Evolutionary conservation across 192 early-diverging fungal species (phyloP).

Genomic region (Dimargaris cristalligena): DNA sequence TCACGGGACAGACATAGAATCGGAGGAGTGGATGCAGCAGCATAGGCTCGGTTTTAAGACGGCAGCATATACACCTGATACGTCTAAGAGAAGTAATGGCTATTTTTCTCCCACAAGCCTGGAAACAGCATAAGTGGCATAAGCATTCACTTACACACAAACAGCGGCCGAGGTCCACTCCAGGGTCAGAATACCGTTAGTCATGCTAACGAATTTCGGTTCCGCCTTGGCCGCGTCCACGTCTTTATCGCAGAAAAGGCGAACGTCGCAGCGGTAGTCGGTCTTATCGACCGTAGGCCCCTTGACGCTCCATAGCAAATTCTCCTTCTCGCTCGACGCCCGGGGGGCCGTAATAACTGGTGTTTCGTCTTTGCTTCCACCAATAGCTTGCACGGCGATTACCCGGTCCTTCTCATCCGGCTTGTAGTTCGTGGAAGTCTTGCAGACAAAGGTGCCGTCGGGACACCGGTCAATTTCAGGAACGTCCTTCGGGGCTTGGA

Average conservation of each 20-base stretch:
- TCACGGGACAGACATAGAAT: too few relatives aligned
- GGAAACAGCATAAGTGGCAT: too few relatives aligned
- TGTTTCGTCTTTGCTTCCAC: conserved; percentile 17
- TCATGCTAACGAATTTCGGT: conserved; percentile 16
- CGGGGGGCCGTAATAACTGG: conserved; percentile 1
- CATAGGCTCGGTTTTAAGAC: too few relatives aligned
- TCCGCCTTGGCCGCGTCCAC: conserved; percentile 17
- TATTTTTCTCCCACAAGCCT: too few relatives aligned
- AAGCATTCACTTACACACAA: conserved; percentile 18
- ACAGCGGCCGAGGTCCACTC: conserved; percentile 27
- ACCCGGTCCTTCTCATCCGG: conserved; percentile 18
- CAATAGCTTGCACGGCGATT: conserved; percentile 19
- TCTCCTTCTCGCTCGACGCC: conserved; percentile 13
- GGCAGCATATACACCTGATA: too few relatives aligned
- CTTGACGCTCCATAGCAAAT: conserved; percentile 20
- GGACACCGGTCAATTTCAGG: conserved; percentile 24
- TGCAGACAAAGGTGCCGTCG: conserved; percentile 21
- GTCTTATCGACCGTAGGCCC: conserved; percentile 17
- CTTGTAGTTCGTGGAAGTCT: conserved; percentile 26
- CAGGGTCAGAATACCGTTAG: conserved; percentile 20
- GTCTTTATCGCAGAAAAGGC: conserved; percentile 20
- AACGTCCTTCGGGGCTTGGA: conserved; percentile 16
- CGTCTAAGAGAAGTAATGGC: too few relatives aligned
- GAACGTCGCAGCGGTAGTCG: conserved; percentile 22
- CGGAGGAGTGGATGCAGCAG: too few relatives aligned